These are phyloP conservation scores for Amanita molliuscula DNA, from an alignment of 768 basidiomycete genomes.

Conservation along the genomic window DNA sequence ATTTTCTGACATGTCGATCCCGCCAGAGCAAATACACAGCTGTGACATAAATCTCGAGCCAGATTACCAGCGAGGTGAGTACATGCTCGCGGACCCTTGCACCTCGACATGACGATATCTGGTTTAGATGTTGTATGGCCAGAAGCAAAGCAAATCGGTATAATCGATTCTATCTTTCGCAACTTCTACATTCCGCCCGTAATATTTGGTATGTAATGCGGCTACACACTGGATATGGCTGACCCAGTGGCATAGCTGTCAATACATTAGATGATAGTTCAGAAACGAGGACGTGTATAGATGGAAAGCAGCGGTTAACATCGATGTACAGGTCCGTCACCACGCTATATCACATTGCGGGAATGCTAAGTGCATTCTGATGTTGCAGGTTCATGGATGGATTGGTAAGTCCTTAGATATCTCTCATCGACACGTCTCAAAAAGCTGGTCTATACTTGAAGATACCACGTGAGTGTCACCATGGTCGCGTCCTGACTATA, in stretches of 20 bases:
- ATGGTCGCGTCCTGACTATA: constrained; percentile 15
- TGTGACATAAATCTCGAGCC: constrained; percentile 62
- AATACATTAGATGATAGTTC: constrained; percentile 47
- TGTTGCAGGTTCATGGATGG: constrained; percentile 60
- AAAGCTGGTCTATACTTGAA: constrained; percentile 12
- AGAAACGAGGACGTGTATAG: constrained; percentile 60
- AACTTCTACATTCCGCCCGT: constrained; percentile 73
- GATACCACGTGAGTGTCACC: constrained; percentile 41
- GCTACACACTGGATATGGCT: not conserved
- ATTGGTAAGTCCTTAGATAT: constrained; percentile 29
- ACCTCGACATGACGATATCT: not conserved
- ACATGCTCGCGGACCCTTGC: not conserved
- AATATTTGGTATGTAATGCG: constrained; percentile 45
- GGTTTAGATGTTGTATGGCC: constrained; percentile 68
- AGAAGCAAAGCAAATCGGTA: constrained; percentile 59
- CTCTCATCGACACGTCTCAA: not conserved
- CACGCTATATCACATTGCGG: not conserved
- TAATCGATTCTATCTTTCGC: constrained; percentile 71
- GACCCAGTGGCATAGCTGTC: constrained; percentile 26
- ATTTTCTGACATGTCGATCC: not conserved
- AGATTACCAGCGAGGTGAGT: constrained; percentile 65
- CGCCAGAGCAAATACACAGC: constrained; percentile 51
- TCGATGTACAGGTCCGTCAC: constrained; percentile 53
- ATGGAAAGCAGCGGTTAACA: constrained; percentile 75
- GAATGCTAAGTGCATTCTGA: not conserved